Evolutionary conservation across 2,329 filamentous ascomycete genomes (phyloP).

Genomic region (Trichoderma sp.): DNA sequence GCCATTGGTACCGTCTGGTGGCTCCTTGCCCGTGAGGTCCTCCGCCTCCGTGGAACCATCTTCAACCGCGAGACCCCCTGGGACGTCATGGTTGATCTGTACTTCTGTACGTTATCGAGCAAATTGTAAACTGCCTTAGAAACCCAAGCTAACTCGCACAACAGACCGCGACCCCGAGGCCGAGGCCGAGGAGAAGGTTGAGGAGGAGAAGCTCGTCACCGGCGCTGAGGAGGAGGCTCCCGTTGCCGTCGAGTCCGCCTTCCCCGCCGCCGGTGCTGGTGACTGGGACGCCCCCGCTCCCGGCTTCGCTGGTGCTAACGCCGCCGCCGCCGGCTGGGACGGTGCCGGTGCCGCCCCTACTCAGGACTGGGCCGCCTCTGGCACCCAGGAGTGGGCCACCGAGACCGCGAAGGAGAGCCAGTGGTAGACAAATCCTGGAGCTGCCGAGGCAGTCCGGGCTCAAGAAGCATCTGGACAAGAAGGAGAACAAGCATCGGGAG

Average conservation of each 20-base stretch:
- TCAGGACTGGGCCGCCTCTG: slow-evolving; percentile 66
- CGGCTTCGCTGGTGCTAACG: slow-evolving; percentile 63
- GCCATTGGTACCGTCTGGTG: slow-evolving; percentile 99
- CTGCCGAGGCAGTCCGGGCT: neutral
- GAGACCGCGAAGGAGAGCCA: slow-evolving; percentile 57
- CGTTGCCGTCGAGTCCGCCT: slow-evolving; percentile 76
- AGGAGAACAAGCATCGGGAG: neutral
- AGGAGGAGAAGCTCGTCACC: slow-evolving; percentile 86
- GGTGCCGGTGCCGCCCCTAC: slow-evolving; percentile 44
- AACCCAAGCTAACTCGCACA: neutral
- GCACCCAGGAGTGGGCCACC: slow-evolving; percentile 69
- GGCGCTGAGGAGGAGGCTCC: slow-evolving; percentile 82
- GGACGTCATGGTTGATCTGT: slow-evolving; percentile 99
- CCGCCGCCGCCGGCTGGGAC: slow-evolving; percentile 57
- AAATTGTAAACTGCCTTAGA: neutral
- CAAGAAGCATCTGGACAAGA: slow-evolving; percentile 4
- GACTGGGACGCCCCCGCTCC: slow-evolving; percentile 87
- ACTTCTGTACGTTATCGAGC: slow-evolving; percentile 74
- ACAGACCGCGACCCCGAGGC: slow-evolving; percentile 95
- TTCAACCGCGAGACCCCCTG: slow-evolving; percentile 94
- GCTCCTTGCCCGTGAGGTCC: slow-evolving; percentile 99
- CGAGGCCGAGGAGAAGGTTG: slow-evolving; percentile 97
- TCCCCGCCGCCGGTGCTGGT: slow-evolving; percentile 59
- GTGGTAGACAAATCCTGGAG: slow-evolving; percentile 47
- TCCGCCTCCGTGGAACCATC: slow-evolving; percentile 96